Percentiles rank a stretch among this genome's conserved stretches.
Evolutionary conservation across 2,329 filamentous ascomycete genomes (phyloP).

Genomic region (Ophiostoma montium): DNA sequence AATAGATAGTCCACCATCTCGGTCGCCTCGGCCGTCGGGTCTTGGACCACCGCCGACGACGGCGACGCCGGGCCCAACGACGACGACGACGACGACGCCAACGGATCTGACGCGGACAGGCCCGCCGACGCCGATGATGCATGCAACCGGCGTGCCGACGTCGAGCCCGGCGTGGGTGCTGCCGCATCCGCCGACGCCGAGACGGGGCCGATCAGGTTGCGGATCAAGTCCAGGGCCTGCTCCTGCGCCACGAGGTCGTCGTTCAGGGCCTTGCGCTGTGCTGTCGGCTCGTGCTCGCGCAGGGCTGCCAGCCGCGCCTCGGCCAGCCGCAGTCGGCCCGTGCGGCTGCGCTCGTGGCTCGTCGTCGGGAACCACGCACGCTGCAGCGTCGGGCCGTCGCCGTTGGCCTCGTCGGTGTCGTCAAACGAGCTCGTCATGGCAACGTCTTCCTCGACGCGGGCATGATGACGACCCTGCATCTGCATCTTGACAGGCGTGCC

Average conservation of each 20-base stretch:
- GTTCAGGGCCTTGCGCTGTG: constrained; percentile 51
- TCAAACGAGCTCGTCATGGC: constrained; percentile 36
- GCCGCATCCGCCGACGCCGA: constrained; percentile 18
- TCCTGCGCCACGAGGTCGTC: constrained; percentile 81
- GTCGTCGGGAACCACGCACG: constrained; percentile 10
- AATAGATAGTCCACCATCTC: constrained; percentile 81
- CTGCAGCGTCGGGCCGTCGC: constrained; percentile 2
- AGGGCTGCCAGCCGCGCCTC: constrained; percentile 35
- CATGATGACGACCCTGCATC: too few species aligned
- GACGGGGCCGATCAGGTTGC: constrained; percentile 58
- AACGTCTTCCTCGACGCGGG: constrained; percentile 41
- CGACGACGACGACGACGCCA: background rate
- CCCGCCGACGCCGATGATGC: too few species aligned
- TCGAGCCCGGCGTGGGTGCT: too few species aligned
- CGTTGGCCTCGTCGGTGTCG: constrained; percentile 12
- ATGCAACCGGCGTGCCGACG: too few species aligned
- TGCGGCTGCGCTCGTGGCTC: constrained; percentile 17
- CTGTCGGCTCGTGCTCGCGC: constrained; percentile 54
- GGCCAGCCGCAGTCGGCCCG: constrained; percentile 32
- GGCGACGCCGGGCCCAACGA: background rate
- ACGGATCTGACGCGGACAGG: background rate
- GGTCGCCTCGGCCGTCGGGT: constrained; percentile 35
- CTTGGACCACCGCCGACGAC: constrained; percentile 24
- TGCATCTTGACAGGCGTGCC: constrained; percentile 15
- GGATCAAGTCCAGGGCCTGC: constrained; percentile 76